These are phyloP conservation scores for Pyrenophora graminea DNA, from an alignment of 2,329 filamentous ascomycete species.

Conservation along the genomic window DNA sequence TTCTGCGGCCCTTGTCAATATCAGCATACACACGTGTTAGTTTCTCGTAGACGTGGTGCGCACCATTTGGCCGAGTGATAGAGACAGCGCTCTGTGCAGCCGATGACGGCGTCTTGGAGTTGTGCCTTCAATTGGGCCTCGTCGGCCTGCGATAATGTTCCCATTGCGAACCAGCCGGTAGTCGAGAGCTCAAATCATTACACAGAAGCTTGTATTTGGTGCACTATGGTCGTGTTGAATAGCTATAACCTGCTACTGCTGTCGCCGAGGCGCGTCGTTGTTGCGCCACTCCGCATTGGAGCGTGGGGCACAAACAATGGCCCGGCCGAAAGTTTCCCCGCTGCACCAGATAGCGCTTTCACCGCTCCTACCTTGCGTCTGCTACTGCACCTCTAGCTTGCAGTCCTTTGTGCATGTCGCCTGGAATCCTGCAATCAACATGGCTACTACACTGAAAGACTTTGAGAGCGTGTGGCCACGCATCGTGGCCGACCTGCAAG, in stretches of 20 bases:
- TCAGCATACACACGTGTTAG: conserved; percentile 21
- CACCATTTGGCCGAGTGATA: conserved; percentile 98
- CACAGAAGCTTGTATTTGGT: too few relatives aligned
- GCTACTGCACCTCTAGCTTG: conserved; percentile 14
- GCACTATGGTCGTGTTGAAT: not conserved
- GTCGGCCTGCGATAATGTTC: conserved; percentile 47
- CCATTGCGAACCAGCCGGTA: conserved; percentile 7
- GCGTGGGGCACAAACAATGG: conserved; percentile 25
- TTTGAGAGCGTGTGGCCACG: conserved; percentile 91
- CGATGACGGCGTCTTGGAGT: conserved; percentile 82
- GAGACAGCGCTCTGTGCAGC: conserved; percentile 91
- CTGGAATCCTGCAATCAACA: conserved; percentile 30
- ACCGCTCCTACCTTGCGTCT: conserved; percentile 7
- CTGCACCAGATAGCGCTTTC: conserved; percentile 10
- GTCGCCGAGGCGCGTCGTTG: conserved; percentile 22
- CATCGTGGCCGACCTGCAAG: conserved; percentile 79
- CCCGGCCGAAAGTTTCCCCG: conserved; percentile 27
- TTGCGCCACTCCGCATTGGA: conserved; percentile 21
- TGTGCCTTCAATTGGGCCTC: conserved; percentile 68
- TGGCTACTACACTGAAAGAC: conserved; percentile 78
- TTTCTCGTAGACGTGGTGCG: conserved; percentile 3
- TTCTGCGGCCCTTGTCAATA: conserved; percentile 79
- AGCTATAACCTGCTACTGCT: not conserved
- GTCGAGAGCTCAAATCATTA: too few relatives aligned
- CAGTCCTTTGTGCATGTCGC: conserved; percentile 1